A percentile compares a stretch with the other conserved stretches of the same genome.
Evolutionary conservation across 305 asterid genomes (phyloP).

Genomic region (Lippia alba): DNA sequence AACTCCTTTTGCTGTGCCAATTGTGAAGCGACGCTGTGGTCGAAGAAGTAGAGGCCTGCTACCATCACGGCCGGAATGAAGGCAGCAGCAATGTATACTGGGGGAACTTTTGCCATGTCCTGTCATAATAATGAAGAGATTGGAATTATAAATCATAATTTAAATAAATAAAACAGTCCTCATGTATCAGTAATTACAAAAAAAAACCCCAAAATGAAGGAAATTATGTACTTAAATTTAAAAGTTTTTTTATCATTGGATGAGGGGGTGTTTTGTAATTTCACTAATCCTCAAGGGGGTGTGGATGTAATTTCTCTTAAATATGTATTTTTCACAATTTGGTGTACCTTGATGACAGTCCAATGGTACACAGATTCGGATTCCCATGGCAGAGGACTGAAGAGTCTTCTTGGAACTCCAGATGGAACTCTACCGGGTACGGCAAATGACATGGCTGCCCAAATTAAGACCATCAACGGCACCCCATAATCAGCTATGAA

Average conservation of each 20-base stretch:
- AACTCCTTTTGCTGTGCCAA: conserved; percentile 73
- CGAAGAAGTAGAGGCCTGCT: conserved; percentile 70
- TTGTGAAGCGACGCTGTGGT: conserved; percentile 75
- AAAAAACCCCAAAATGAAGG: too few relatives aligned
- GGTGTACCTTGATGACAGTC: conserved; percentile 61
- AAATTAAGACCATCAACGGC: conserved; percentile 57
- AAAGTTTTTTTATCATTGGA: too few relatives aligned
- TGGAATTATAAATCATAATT: neutral
- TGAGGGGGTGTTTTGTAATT: too few relatives aligned
- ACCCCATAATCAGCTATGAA: conserved; percentile 76
- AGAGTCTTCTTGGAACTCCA: conserved; percentile 65
- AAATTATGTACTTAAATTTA: too few relatives aligned
- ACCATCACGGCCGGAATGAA: conserved; percentile 65
- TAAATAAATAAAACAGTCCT: too few relatives aligned
- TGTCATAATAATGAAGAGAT: conserved; percentile 25
- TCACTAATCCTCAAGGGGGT: too few relatives aligned
- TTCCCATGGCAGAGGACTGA: conserved; percentile 67
- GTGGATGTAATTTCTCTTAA: too few relatives aligned
- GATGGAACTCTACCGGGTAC: conserved; percentile 53
- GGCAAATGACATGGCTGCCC: conserved; percentile 55
- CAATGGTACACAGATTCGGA: conserved; percentile 57
- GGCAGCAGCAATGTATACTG: conserved; percentile 54
- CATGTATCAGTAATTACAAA: too few relatives aligned
- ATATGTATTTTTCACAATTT: neutral
- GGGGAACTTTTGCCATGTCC: conserved; percentile 74